Evolutionary conservation across 257 asterid genomes (phyloP).

Genomic region (Nicotiana sylvestris): DNA sequence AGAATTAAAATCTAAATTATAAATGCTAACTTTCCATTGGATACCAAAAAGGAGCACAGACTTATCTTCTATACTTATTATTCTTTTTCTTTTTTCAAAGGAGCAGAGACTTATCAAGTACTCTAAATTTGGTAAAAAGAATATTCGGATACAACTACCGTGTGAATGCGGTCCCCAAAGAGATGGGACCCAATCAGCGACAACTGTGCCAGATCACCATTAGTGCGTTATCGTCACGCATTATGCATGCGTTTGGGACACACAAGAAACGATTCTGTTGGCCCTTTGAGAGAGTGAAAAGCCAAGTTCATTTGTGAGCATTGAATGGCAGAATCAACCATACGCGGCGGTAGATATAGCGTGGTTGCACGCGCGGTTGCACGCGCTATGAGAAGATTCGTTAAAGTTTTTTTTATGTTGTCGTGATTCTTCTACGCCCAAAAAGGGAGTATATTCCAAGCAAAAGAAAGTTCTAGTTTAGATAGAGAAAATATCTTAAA

Average conservation of each 20-base stretch:
- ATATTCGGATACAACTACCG: neutral
- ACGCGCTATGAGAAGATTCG: neutral
- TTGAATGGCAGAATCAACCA: neutral
- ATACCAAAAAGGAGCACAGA: too few species aligned
- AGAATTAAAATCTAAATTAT: too few species aligned
- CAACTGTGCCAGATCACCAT: neutral
- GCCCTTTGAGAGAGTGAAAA: neutral
- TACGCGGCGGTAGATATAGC: neutral
- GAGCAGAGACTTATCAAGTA: neutral
- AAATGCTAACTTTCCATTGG: too few species aligned
- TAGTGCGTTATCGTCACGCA: neutral
- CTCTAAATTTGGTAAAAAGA: neutral
- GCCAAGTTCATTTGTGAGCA: neutral
- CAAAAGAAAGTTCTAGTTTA: slow-evolving; percentile 8
- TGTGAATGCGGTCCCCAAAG: neutral
- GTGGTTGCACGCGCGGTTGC: neutral
- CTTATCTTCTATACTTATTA: neutral
- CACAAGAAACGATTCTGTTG: neutral
- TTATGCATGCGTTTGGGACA: neutral
- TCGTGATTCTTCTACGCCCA: neutral
- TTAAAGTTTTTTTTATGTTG: neutral
- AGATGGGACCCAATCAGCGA: neutral
- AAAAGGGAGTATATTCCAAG: slow-evolving; percentile 5
- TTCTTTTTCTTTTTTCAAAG: neutral
- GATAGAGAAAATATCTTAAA: neutral